Evolutionary conservation across 2,329 filamentous ascomycete genomes (phyloP), one percentile per base, ranked within the genome.

Genomic region (Endoconidiophora polonica): DNA sequence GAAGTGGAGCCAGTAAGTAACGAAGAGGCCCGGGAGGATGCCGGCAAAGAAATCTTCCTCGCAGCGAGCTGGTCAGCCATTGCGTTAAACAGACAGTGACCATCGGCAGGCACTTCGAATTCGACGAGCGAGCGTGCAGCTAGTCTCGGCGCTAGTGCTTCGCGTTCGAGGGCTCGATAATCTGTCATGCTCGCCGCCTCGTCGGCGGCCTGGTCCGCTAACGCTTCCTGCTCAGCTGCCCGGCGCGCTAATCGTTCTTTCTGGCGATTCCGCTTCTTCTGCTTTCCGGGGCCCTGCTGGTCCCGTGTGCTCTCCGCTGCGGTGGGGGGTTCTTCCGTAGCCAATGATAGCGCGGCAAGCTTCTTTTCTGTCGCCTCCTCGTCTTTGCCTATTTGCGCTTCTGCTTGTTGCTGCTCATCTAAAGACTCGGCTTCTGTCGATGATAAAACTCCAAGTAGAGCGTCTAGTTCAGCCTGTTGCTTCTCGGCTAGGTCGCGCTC

Each of bases 31-130:
- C 57, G 66, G 57, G 58, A 56, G 26, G 5, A 47, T 54, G 52
- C 55, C 20, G 26, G 79, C 58, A 1, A 73, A 68, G 49, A 66
- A 66, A 48, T 20, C 10, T 33, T 20, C 18, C 52, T 47, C 4
- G 38, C 23, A 9, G 10, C 23, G 16, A 95, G 71, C 65, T 94
- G 87, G 62, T 91, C 86, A 23, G 90, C 88, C 46, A 96, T 74
- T 0, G 91, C 87, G 14, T 86, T 83, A 66, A 96, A 98, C 14
- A 98, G 69, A 61, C 91, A 98, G 66, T 98, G 91, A 0, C 91
- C 91, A 64, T 98, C 90, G 0, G 91, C 86, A 38, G 75, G 75
- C 52, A 98, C 87, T 52, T 86, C 79, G 58, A 83, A 75, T 67
- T 95, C 85, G 18, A 68, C 69, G 14, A 96, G 71, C 0, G 70